A percentile compares a stretch with the other conserved stretches of the same genome.
Evolutionary conservation across 352 stramenopile species (phyloP).

Genomic region (Phytophthora cactorum): DNA sequence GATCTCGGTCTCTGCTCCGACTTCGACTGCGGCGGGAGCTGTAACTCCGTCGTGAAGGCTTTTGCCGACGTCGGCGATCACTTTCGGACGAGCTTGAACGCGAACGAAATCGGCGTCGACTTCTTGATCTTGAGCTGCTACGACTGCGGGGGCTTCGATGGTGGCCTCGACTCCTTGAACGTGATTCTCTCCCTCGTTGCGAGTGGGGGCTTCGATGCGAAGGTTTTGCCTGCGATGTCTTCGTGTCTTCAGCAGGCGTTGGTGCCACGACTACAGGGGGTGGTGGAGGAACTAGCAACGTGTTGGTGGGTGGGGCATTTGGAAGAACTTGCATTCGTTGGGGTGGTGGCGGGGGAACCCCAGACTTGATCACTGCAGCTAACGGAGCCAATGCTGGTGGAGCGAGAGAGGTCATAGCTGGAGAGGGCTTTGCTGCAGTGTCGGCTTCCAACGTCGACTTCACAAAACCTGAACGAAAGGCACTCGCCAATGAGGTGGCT

Average conservation of each 20-base stretch:
- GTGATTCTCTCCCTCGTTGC: slow-evolving; percentile 18
- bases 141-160: slow-evolving; percentile 27
- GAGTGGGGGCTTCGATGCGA: neutral
- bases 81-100: slow-evolving; percentile 31
- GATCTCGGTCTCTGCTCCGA: slow-evolving; percentile 1
- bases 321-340: slow-evolving; percentile 1
- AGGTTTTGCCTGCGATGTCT: slow-evolving; percentile 1
- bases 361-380: neutral
- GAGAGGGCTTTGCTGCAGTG: slow-evolving; percentile 1
- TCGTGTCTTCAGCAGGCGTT: slow-evolving; percentile 11
- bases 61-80: slow-evolving; percentile 17
- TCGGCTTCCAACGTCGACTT: slow-evolving; percentile 39
- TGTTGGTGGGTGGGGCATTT: slow-evolving; percentile 4
- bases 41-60: slow-evolving; percentile 14
- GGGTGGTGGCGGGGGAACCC: neutral
- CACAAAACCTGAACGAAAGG: slow-evolving; percentile 46
- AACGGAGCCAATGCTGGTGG: neutral
- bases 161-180: slow-evolving; percentile 27
- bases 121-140: slow-evolving; percentile 23
- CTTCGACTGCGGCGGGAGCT: slow-evolving; percentile 41
- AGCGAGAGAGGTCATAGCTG: neutral
- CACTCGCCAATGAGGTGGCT: slow-evolving; percentile 13
- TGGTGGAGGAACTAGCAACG: slow-evolving; percentile 13
- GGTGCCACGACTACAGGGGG: slow-evolving; percentile 4
- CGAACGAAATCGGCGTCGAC: slow-evolving; percentile 20